A percentile compares a stretch with the other conserved stretches of the same genome.
Evolutionary conservation across 2,329 filamentous ascomycete species (phyloP).

Genomic region (Cordyceps fumosorosea): DNA sequence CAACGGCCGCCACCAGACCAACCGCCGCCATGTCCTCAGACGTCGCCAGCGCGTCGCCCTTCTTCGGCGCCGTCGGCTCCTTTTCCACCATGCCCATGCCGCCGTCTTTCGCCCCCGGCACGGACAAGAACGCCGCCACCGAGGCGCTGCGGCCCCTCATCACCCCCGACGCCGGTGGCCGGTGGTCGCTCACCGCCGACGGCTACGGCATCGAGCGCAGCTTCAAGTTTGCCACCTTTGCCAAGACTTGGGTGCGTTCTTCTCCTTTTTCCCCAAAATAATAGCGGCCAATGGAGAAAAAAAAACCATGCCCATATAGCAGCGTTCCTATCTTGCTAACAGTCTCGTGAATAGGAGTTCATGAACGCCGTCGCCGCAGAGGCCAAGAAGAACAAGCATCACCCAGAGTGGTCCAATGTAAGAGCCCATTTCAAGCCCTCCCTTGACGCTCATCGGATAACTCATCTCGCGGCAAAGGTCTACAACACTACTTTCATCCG

Average conservation of each 20-base stretch:
- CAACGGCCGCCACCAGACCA: neutral
- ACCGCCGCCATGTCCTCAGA: conserved; percentile 9
- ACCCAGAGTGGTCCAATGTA: conserved; percentile 73
- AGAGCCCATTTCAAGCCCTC: conserved; percentile 19
- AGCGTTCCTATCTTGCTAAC: neutral
- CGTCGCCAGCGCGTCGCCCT: conserved; percentile 1
- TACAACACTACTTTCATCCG: conserved; percentile 65
- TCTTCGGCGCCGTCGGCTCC: conserved; percentile 6
- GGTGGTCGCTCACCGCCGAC: conserved; percentile 44
- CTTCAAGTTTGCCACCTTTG: conserved; percentile 60
- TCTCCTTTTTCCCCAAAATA: too few relatives aligned
- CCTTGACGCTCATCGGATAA: neutral
- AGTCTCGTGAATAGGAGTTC: conserved; percentile 48
- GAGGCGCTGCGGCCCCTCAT: conserved; percentile 35
- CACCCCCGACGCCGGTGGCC: conserved; percentile 27
- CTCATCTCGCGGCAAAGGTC: conserved; percentile 37
- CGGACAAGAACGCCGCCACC: conserved; percentile 33
- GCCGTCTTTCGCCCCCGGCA: conserved; percentile 39
- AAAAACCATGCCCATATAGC: too few relatives aligned
- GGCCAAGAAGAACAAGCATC: conserved; percentile 62
- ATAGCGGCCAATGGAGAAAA: too few relatives aligned
- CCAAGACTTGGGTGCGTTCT: conserved; percentile 54
- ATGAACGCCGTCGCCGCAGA: conserved; percentile 66
- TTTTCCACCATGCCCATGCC: conserved; percentile 21
- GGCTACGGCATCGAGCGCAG: conserved; percentile 52